These are phyloP conservation scores for Tilletia walkeri DNA, from an alignment of 1,284 basidiomycete genomes.

Conservation along the genomic window DNA sequence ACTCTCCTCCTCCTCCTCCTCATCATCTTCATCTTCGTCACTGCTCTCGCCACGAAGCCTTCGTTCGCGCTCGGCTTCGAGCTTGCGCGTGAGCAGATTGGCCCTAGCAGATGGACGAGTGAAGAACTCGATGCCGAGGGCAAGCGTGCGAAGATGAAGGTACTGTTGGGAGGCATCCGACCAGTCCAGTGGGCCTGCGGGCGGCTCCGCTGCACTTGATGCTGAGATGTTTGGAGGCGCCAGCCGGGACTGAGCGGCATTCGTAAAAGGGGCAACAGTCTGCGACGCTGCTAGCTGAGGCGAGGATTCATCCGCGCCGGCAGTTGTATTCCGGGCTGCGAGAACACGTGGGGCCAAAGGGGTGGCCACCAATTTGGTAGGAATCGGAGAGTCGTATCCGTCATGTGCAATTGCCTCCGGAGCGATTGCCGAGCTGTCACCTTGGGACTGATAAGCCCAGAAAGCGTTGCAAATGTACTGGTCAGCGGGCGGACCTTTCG, in stretches of 20 bases:
- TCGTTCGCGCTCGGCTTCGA: slow-evolving; percentile 33
- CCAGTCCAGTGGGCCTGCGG: slow-evolving; percentile 34
- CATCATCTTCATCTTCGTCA: neutral
- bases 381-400: neutral
- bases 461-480: too few species aligned
- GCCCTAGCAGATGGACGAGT: slow-evolving; percentile 41
- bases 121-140: slow-evolving; percentile 50
- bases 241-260: too few species aligned
- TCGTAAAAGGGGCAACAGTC: too few species aligned
- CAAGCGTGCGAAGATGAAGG: slow-evolving; percentile 35
- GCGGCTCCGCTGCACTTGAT: neutral
- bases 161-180: slow-evolving; percentile 46
- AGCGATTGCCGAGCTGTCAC: neutral
- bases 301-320: neutral
- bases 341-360: slow-evolving; percentile 9
- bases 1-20: slow-evolving; percentile 17
- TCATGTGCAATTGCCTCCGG: neutral
- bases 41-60: neutral
- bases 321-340: neutral
- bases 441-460: neutral
- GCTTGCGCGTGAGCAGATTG: slow-evolving; percentile 41
- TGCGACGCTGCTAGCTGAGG: too few species aligned
- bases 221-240: neutral
- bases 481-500: neutral
- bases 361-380: slow-evolving; percentile 1